A percentile compares a stretch with the other conserved stretches of the same genome.
Conservation (phyloP, 1,284 basidiomycete species). For the Ceratobasidium sp. region DNA sequence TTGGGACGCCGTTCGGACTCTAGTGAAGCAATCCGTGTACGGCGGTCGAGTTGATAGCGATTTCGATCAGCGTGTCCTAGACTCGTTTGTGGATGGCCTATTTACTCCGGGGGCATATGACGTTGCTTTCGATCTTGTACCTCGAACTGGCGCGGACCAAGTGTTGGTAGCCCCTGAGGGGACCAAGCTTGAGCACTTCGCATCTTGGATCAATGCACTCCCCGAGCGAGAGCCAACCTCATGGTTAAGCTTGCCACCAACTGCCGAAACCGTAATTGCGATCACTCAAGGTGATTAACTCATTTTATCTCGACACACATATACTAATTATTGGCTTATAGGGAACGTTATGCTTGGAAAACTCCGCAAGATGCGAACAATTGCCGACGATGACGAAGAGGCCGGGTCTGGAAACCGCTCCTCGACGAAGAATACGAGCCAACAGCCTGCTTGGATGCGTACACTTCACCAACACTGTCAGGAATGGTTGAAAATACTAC, state of each 20-base stretch:
- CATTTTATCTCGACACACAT: slow-evolving; percentile 22
- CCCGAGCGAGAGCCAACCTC: slow-evolving; percentile 93
- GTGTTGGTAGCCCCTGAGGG: slow-evolving; percentile 89
- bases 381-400: slow-evolving; percentile 89
- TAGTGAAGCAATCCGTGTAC: slow-evolving; percentile 95
- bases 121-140: slow-evolving; percentile 89
- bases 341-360: slow-evolving; percentile 87
- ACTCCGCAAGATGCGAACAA: slow-evolving; percentile 91
- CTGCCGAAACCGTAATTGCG: slow-evolving; percentile 92
- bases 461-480: slow-evolving; percentile 81
- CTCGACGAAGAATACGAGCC: slow-evolving; percentile 73
- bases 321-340: slow-evolving; percentile 57
- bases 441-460: slow-evolving; percentile 95
- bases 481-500: slow-evolving; percentile 85
- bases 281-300: slow-evolving; percentile 82
- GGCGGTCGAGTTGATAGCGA: slow-evolving; percentile 94
- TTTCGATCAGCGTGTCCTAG: slow-evolving; percentile 91
- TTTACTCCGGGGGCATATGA: slow-evolving; percentile 92
- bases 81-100: slow-evolving; percentile 90
- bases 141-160: slow-evolving; percentile 65
- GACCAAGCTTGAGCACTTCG: slow-evolving; percentile 90
- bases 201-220: slow-evolving; percentile 86
- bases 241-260: slow-evolving; percentile 92
- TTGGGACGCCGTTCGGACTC: slow-evolving; percentile 90
- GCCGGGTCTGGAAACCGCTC: slow-evolving; percentile 67